Evolutionary conservation across 805 yeast genomes (phyloP), one percentile per base, ranked within the genome.

Genomic region (Nakazawaea wyomingensis): DNA sequence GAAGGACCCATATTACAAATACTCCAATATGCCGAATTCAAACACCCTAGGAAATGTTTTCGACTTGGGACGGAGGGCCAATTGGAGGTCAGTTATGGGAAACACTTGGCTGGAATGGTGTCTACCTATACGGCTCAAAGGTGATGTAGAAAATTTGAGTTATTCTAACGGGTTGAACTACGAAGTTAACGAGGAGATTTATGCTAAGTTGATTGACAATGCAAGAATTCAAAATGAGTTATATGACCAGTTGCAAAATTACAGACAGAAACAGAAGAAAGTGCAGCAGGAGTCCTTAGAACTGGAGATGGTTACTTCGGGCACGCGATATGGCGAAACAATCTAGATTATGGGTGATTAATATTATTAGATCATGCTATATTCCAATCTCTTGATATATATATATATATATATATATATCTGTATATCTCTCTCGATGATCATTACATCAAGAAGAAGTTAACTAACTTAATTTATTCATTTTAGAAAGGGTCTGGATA

Each of bases 31-130:
- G 54, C 82, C 69, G 29, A 63, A 55, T 36, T 61, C 78, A 10
- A 56, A 64, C 39, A 59, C 65, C 6, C 49, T 71, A 5, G 88
- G 83, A 1, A 86, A 91, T 59, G 66, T 87, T 4, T 93, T 80
- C 61, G 87, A 90, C 60, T 55, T 91, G 30, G 96, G 97, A 0
- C 55, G 57, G 18, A 49, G 54, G 37, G 54, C 60, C 5, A 93
- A 93, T 58, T 81, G 89, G 85, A 48, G 55, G 16, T 65, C 72
- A 5, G 75, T 86, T 1, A 83, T 91, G 95, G 99, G 99, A 0
- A 47, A 59, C 2, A 59, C 64, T 1, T 71, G 79, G 75, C 37
- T 48, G 6, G 79, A 80, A 47, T 89, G 96, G 96, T 37, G 82
- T 6, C 56, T 89, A 1, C 98, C 98, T 0, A 14, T 39, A 2